Base-by-base conservation (phyloP, 306 rosid genomes). In the Lotus japonicus region DNA sequence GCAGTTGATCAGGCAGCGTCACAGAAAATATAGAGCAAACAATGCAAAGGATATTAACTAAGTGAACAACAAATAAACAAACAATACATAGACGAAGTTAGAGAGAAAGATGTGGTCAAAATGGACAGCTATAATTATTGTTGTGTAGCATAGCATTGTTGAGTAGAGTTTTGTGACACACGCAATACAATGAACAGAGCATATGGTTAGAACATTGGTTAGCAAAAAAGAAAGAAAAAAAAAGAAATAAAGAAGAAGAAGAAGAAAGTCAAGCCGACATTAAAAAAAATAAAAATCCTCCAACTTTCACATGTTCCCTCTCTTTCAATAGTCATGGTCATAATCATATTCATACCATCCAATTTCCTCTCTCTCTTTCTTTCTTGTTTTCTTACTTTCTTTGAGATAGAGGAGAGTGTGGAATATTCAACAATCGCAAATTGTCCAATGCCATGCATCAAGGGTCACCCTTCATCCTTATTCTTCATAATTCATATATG, bases 381-480 rank as follows among this genome's bases (percentile, higher is more conserved):
- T 11, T n/a, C 28, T 26, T 39, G 5, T 3, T 42, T 59, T 9
- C 31, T 31, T 31, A 31, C 36, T 31, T 31, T 31, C 36, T 50
- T 28, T 26, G 46, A 57, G 9, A 61, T 35, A 6, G 17, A 51
- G 23, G 12, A 55, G 41, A 58, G 17, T 7, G 48, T 73, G 50
- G 79, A 66, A 72, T 66, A 75, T 75, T 80, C 51, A 71, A 65
- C 78, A 19, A 19, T 64, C 15, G 16, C 73, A 77, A 55, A 11
- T 46, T 76, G 64, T 66, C 82, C 77, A 13, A 13, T 68, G 36
- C 62, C 66, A 62, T 72, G 17, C 41, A 62, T 68, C 57, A 63
- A 72, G 16, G 73, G 82, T 35, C 74, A 33, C 53, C 45, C 66
- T 26, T 21, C 52, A 6, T 58, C 12, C 74, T 33, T 54, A 45